phyloP scores from a whole-genome alignment of 495 filamentous ascomycete species.

The Penicillium cataractarum region DNA sequence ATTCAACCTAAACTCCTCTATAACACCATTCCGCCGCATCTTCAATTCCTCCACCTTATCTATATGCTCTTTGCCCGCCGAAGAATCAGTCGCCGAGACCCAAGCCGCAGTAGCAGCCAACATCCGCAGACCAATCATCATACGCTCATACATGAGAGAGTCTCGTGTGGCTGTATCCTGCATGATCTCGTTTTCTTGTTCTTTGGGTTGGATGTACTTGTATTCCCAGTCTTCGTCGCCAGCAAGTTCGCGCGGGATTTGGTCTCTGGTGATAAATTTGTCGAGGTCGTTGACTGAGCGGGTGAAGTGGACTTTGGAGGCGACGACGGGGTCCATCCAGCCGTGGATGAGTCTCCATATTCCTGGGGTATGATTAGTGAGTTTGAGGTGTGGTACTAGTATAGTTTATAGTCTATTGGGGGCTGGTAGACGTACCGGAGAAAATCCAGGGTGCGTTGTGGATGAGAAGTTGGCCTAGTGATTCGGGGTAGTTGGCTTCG shows the following conservation, averaged over 20 bases:
- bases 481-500: conserved; percentile 95
- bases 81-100: conserved; percentile 45
- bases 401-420: too few species aligned
- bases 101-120: conserved; percentile 70
- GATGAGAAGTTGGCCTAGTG: conserved; percentile 79
- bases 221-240: conserved; percentile 84
- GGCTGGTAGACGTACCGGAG: conserved; percentile 58
- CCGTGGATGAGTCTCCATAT: conserved; percentile 86
- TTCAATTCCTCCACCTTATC: conserved; percentile 44
- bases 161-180: conserved; percentile 64
- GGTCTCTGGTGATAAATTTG: conserved; percentile 67
- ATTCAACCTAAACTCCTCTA: conserved; percentile 48
- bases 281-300: conserved; percentile 75
- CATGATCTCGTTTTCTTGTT: conserved; percentile 73
- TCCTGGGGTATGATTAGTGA: conserved; percentile 41
- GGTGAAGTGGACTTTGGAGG: conserved; percentile 91
- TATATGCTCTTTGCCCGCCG: conserved; percentile 30
- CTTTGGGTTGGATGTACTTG: conserved; percentile 72
- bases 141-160: conserved; percentile 57
- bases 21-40: conserved; percentile 55
- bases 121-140: conserved; percentile 62
- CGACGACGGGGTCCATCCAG: conserved; percentile 96
- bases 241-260: conserved; percentile 76
- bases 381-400: background rate
- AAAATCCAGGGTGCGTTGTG: conserved; percentile 97